Base-by-base conservation (phyloP, 106 monocot species). In the Acorus calamus region DNA sequence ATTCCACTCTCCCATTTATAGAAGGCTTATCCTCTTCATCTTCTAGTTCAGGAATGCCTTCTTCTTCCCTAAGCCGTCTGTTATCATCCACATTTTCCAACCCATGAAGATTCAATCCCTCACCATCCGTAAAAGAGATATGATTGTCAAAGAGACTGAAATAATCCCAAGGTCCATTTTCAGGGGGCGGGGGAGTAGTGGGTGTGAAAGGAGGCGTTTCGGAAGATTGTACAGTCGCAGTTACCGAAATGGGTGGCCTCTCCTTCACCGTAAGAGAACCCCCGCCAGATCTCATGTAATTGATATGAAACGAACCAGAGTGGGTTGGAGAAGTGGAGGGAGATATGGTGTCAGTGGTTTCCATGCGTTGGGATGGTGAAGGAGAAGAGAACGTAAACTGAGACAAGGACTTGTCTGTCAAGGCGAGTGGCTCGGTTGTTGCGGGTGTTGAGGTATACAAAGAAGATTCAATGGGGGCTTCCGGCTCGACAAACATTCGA, bases 11-110 rank as follows among this genome's bases (percentile, higher is more conserved):
- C 44, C 69, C 82, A 65, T 74, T 64, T 9, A 7, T 52, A 11
- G 68, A 73, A 44, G 71, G 62, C 52, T 69, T 74, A 3, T 90
- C 73, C 13, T 43, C 82, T 73, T 77, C 82, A 47, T 85, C 85
- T 80, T 98, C 96, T 61, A 88, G 69, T 28, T 91, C 91, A 56
- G 91, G 91, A 66, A 88, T 83, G 14, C 80, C 91, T 63, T 87
- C 87, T 50, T 91, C 89, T 70, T 89, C 81, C 60, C 81, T 72
- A 11, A 84, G 73, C 44, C 60, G 72, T 47, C 52, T 59, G 12
- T 83, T 77, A 63, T 82, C 75, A 63, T 82, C 81, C 42, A 47
- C 63, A 69, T 61, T 73, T 11, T 80, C 74, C 7, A 86, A 78
- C 7, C 52, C 74, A 52, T 72, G 75, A 28, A 28, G 28, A 61